Evolutionary conservation across 306 rosid genomes (phyloP).

Genomic region (Dalbergia cultrata): DNA sequence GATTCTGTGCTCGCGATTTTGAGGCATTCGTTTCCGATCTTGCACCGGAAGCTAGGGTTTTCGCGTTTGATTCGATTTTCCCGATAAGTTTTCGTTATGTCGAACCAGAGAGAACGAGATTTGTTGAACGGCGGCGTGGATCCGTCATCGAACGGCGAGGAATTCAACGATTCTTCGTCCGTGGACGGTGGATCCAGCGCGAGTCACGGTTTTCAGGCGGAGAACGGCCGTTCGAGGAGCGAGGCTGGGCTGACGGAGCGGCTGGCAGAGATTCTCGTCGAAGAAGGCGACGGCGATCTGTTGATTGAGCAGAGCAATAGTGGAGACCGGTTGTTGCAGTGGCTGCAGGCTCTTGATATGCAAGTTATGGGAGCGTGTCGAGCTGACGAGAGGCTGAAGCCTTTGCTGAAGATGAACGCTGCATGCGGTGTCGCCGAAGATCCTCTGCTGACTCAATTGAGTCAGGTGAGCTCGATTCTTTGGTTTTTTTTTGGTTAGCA

Average conservation of each 20-base stretch:
- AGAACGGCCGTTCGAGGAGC: constrained; percentile 54
- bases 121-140: constrained; percentile 48
- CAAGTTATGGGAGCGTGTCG: constrained; percentile 97
- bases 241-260: constrained; percentile 79
- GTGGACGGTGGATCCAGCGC: constrained; percentile 48
- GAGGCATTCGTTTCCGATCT: constrained; percentile 35
- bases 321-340: constrained; percentile 73
- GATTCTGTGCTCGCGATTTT: neutral
- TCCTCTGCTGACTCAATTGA: constrained; percentile 84
- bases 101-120: constrained; percentile 60
- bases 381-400: constrained; percentile 87
- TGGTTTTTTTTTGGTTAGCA: neutral
- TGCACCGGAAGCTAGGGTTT: constrained; percentile 36
- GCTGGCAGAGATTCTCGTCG: constrained; percentile 78
- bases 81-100: constrained; percentile 50
- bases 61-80: constrained; percentile 2
- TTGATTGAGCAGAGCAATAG: constrained; percentile 78
- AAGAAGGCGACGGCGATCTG: constrained; percentile 83
- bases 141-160: constrained; percentile 53
- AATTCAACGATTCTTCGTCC: constrained; percentile 56
- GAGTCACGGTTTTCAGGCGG: constrained; percentile 39
- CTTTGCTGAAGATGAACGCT: constrained; percentile 80
- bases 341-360: constrained; percentile 94
- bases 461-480: constrained; percentile 67
- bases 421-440: constrained; percentile 86